A percentile compares a stretch with the other conserved stretches of the same genome.
Evolutionary conservation across 2,329 filamentous ascomycete species (phyloP).

Genomic region (Phialophora tarda): DNA sequence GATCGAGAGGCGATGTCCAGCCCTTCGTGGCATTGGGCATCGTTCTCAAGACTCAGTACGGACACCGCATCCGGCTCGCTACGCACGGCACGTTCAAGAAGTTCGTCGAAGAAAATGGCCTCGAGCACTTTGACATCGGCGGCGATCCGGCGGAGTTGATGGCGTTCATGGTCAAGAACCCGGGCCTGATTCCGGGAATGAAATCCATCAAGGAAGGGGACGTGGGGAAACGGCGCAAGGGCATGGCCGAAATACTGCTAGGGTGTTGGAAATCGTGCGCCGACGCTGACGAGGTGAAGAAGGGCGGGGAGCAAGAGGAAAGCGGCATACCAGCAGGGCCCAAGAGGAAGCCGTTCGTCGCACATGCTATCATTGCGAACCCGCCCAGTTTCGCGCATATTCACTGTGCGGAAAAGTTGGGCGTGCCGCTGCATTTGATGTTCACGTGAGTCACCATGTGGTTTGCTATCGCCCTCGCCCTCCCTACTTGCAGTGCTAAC

Average conservation of each 20-base stretch:
- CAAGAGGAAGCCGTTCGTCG: constrained; percentile 71
- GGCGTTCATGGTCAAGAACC: constrained; percentile 92
- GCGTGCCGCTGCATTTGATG: constrained; percentile 81
- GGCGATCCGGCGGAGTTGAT: constrained; percentile 76
- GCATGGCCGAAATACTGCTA: constrained; percentile 79
- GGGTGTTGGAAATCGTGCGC: constrained; percentile 88
- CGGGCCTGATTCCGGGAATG: constrained; percentile 81
- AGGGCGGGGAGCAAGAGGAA: constrained; percentile 52
- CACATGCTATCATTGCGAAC: constrained; percentile 86
- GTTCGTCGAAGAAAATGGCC: constrained; percentile 71
- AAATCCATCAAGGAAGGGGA: constrained; percentile 78
- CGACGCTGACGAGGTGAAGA: constrained; percentile 70
- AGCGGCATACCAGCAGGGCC: constrained; percentile 44
- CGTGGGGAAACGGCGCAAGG: constrained; percentile 73
- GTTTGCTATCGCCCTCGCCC: constrained; percentile 58
- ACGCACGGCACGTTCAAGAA: constrained; percentile 72
- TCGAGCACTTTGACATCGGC: constrained; percentile 79
- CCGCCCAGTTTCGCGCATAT: constrained; percentile 79
- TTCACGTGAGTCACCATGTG: constrained; percentile 83
- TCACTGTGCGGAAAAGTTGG: constrained; percentile 78
- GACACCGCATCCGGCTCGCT: constrained; percentile 74
- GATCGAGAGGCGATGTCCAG: constrained; percentile 76
- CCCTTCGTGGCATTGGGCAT: constrained; percentile 74
- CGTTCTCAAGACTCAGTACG: constrained; percentile 66
- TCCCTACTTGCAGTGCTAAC: background rate